phyloP scores from a whole-genome alignment of 1,284 basidiomycete genomes.

The Stygiomarasmius scandens region DNA sequence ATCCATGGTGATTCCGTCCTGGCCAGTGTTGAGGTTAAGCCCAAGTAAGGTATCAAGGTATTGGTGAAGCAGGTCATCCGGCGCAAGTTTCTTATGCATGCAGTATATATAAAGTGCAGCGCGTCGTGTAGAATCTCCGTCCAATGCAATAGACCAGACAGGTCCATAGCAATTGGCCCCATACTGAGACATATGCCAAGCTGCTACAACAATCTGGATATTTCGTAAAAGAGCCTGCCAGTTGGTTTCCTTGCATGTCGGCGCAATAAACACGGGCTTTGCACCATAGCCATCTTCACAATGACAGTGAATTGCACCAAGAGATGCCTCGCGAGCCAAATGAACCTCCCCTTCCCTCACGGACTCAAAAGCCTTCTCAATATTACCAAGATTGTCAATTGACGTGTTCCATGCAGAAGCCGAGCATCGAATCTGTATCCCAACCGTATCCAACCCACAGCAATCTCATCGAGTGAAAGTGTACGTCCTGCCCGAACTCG shows the following conservation, averaged over 20 bases:
- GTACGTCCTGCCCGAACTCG: background rate
- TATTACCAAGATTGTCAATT: background rate
- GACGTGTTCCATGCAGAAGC: background rate
- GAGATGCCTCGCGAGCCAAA: background rate
- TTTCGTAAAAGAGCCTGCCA: background rate
- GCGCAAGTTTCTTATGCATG: constrained; percentile 1
- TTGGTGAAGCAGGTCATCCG: constrained; percentile 6
- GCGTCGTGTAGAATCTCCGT: constrained; percentile 17
- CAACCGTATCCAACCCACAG: background rate
- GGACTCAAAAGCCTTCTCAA: background rate
- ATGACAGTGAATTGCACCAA: background rate
- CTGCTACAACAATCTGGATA: background rate
- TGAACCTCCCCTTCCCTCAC: background rate
- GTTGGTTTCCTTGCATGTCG: background rate
- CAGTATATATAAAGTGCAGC: constrained; percentile 13
- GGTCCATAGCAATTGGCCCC: constrained; percentile 19
- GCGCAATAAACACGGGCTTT: background rate
- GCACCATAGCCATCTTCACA: background rate
- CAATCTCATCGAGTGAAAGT: background rate
- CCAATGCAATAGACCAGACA: constrained; percentile 20
- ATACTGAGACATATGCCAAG: background rate
- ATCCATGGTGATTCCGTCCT: constrained; percentile 15
- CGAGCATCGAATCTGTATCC: background rate
- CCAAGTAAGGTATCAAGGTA: constrained; percentile 14
- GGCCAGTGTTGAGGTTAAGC: constrained; percentile 16